Base-by-base conservation (phyloP, 306 rosid species). In the Fagus sylvatica region DNA sequence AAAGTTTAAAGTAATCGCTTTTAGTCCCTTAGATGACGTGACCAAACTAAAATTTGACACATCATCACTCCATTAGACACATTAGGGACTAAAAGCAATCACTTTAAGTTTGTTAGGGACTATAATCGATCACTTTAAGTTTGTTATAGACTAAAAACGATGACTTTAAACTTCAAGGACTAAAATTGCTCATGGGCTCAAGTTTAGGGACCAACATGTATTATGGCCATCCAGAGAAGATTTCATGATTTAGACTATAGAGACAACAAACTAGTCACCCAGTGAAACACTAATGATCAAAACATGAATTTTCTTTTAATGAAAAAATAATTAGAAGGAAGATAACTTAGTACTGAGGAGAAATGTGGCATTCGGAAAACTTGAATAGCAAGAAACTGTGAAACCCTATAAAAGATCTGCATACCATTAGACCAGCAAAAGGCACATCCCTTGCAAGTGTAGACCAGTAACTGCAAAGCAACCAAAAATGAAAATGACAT, bases 381-480 rank as follows among this genome's bases (percentile, higher is more conserved):
- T 54, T 59, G 11, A 30, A 59, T 22, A 22, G 68, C 6, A 60
- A 22, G 46, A 61, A 19, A 41, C 39, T 12, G 16, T 59, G 43
- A 67, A 43, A 69, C 30, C 12, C 32, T 4, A 36, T 19, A 61
- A 48, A 48, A n/a, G 13, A 17, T 75, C 42, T 66, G 77, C 64
- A 30, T 87, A 93, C 97, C 98, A 93, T 93, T 59, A 93, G 80
- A 75, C 98, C 97, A 34, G 98, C 97, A 80, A 91, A 93, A 37
- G 98, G 98, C 79, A 93, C 92, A 81, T 93, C 98, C 86, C 98
- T 87, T 72, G 97, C 98, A 36, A 93, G 87, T 16, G 97, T 93
- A 60, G 95, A 90, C 88, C 91, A 87, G 68, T 88, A 93, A 75
- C 98, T 93, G 87, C 74, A 59, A 53, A 85, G 59, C 49, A 77